phyloP scores from a whole-genome alignment of 2,329 filamentous ascomycete species.

The Thelonectria olida region DNA sequence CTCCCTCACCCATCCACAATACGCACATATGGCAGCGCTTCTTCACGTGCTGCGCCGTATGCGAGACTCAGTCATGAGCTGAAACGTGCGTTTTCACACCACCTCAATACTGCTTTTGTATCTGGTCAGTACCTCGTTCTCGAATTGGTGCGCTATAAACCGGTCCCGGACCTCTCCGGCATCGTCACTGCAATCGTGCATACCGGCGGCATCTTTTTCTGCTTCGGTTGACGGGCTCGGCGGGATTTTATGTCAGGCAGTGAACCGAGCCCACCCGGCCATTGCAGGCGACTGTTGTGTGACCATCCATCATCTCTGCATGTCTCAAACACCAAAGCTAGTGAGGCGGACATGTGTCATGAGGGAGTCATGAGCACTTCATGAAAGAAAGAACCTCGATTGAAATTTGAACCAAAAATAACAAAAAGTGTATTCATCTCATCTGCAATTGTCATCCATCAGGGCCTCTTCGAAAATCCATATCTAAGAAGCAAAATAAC shows the following conservation, averaged over 20 bases:
- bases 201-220: neutral
- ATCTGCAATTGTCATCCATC: neutral
- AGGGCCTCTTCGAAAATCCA: neutral
- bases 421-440: neutral
- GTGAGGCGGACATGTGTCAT: neutral
- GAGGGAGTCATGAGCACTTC: neutral
- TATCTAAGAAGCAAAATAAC: conserved; percentile 10
- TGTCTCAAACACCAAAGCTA: neutral
- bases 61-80: neutral
- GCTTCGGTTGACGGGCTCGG: neutral
- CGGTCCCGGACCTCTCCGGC: neutral
- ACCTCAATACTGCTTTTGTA: neutral
- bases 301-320: neutral
- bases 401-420: neutral
- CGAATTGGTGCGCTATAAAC: neutral
- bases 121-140: neutral
- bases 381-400: no score
- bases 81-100: neutral
- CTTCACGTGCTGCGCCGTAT: neutral
- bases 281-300: no score
- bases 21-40: neutral
- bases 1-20: no score
- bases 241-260: no score
- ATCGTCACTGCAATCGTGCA: neutral
- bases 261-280: neutral